These are phyloP conservation scores for Skeletonema tropicum DNA, from an alignment of 108 stramenopile species.

Conservation along the genomic window DNA sequence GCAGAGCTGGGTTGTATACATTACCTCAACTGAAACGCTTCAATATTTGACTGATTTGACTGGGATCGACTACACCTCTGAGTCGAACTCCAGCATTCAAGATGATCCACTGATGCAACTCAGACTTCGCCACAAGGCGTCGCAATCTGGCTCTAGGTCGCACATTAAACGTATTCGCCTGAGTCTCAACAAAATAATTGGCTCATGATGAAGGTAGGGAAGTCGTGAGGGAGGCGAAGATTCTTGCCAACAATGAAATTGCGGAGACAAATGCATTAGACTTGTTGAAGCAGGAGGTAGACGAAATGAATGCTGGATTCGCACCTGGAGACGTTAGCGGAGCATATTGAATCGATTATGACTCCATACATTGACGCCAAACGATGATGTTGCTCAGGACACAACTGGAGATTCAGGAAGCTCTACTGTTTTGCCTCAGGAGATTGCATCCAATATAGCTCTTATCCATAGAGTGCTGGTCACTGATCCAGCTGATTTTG, in stretches of 20 bases:
- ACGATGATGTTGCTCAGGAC: neutral
- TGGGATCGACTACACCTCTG: conserved; percentile 1
- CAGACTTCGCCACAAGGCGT: conserved; percentile 35
- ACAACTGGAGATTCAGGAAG: neutral
- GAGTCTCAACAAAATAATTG: conserved; percentile 42
- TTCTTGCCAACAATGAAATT: conserved; percentile 21
- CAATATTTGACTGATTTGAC: conserved; percentile 23
- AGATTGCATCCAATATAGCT: conserved; percentile 11
- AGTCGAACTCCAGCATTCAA: neutral
- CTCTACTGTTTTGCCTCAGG: conserved; percentile 9
- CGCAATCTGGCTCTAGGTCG: conserved; percentile 14
- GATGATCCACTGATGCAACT: conserved; percentile 38
- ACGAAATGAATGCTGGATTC: conserved; percentile 28
- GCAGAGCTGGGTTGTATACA: conserved; percentile 45
- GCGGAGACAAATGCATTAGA: conserved; percentile 8
- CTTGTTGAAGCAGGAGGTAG: conserved; percentile 36
- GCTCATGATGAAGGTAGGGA: conserved; percentile 37
- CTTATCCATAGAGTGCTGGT: conserved; percentile 27
- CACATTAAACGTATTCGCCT: conserved; percentile 45
- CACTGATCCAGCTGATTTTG: conserved; percentile 45
- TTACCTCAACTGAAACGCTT: conserved; percentile 34
- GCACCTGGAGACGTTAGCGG: too few species aligned
- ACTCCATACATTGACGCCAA: neutral
- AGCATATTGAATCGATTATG: neutral
- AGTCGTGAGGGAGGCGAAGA: conserved; percentile 34